Percentiles rank a stretch among this genome's conserved stretches.
Conservation (phyloP, 192 early-diverging fungal genomes). For the Mortierella claussenii region DNA sequence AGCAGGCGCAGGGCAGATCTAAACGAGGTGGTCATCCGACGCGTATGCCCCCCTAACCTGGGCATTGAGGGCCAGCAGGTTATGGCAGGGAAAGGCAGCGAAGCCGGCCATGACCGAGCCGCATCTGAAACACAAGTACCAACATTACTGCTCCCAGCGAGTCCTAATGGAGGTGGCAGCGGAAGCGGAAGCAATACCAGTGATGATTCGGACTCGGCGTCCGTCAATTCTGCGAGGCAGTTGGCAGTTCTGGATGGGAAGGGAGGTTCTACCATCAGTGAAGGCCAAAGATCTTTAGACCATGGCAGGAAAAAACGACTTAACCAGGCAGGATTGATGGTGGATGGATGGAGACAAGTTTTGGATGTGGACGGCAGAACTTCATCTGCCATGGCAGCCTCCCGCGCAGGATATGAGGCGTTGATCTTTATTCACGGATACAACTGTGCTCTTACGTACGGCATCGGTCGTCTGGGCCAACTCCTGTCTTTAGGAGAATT, state of each 20-base stretch:
- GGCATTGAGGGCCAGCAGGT: constrained; percentile 22
- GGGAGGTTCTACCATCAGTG: background rate
- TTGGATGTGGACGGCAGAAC: constrained; percentile 16
- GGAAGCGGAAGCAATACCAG: background rate
- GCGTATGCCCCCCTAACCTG: constrained; percentile 16
- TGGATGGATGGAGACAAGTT: constrained; percentile 38
- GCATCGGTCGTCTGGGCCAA: constrained; percentile 49
- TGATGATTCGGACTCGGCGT: constrained; percentile 11
- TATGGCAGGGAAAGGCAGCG: background rate
- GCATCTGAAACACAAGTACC: background rate
- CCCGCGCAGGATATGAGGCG: constrained; percentile 44
- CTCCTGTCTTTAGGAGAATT: constrained; percentile 50
- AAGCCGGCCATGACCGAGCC: background rate
- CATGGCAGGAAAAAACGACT: constrained; percentile 15
- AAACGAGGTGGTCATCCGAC: constrained; percentile 27
- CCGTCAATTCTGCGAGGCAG: background rate
- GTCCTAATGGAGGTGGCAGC: background rate
- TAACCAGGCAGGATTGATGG: constrained; percentile 26
- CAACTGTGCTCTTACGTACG: constrained; percentile 52
- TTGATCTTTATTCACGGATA: constrained; percentile 54
- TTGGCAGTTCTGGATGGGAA: constrained; percentile 3
- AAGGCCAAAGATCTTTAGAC: background rate
- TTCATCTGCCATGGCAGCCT: constrained; percentile 12
- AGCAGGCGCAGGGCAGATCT: constrained; percentile 8
- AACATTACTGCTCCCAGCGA: constrained; percentile 2